Conservation (phyloP, 2,329 filamentous ascomycete species). For the Diaporthe batatas region DNA sequence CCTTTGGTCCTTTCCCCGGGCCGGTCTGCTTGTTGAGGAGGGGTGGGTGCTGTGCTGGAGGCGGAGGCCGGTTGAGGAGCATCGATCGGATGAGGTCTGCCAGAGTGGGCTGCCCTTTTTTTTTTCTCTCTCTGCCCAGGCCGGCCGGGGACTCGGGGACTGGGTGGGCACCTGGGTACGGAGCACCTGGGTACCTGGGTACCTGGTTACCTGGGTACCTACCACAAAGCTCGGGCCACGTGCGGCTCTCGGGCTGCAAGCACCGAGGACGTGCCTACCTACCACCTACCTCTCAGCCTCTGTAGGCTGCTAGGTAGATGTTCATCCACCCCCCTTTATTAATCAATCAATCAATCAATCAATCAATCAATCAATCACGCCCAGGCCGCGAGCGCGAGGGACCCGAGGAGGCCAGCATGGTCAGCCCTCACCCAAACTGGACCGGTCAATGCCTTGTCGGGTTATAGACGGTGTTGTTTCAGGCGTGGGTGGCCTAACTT, state of each 20-base stretch:
- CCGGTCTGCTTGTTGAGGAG: not conserved
- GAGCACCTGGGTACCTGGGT: not conserved
- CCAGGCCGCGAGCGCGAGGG: too few relatives aligned
- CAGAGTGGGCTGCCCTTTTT: constrained; percentile 14
- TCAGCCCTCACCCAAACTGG: too few relatives aligned
- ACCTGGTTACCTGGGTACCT: not conserved
- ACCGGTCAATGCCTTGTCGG: constrained; percentile 1
- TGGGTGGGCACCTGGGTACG: too few relatives aligned
- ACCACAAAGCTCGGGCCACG: not conserved
- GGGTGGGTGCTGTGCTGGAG: not conserved
- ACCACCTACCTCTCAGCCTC: too few relatives aligned
- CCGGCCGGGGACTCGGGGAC: too few relatives aligned
- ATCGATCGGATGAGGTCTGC: not conserved
- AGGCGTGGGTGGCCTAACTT: constrained; percentile 2
- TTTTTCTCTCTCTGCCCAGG: too few relatives aligned
- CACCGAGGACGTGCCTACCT: too few relatives aligned
- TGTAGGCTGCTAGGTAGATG: too few relatives aligned
- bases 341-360: too few relatives aligned
- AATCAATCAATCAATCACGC: too few relatives aligned
- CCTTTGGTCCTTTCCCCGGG: not conserved
- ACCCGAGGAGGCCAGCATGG: too few relatives aligned
- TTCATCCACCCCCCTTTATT: too few relatives aligned
- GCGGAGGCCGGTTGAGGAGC: not conserved
- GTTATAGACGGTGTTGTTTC: constrained; percentile 1
- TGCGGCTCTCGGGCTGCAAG: not conserved